phyloP scores from a whole-genome alignment of 2,329 filamentous ascomycete genomes.

The Epichloe coenophiala region DNA sequence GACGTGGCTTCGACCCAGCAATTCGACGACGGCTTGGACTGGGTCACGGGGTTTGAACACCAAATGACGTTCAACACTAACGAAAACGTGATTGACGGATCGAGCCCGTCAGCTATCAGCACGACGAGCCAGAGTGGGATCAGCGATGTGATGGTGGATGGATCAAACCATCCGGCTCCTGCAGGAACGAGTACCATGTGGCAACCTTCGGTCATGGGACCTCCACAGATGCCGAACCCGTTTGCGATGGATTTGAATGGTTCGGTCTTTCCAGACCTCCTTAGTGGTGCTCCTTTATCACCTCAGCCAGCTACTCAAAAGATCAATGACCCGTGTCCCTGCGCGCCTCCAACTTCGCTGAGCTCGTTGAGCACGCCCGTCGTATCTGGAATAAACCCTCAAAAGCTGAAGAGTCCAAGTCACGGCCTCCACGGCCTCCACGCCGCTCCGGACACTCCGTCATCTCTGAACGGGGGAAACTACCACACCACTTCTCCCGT shows the following conservation, averaged over 20 bases:
- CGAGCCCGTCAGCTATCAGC: constrained; percentile 91
- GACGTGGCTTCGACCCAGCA: constrained; percentile 44
- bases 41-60: constrained; percentile 68
- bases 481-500: constrained; percentile 43
- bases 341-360: constrained; percentile 63
- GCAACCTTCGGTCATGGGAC: constrained; percentile 55
- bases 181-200: constrained; percentile 48
- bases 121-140: constrained; percentile 84
- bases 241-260: constrained; percentile 65
- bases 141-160: constrained; percentile 85
- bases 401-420: constrained; percentile 52
- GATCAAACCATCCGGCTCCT: constrained; percentile 49
- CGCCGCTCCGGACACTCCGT: constrained; percentile 56
- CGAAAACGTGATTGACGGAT: constrained; percentile 78
- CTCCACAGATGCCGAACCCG: constrained; percentile 52
- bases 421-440: constrained; percentile 53
- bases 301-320: constrained; percentile 62
- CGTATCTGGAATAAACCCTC: constrained; percentile 49
- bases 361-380: constrained; percentile 59
- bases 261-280: constrained; percentile 64
- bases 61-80: constrained; percentile 58
- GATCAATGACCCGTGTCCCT: constrained; percentile 62
- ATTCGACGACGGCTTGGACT: constrained; percentile 72
- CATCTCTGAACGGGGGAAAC: constrained; percentile 54
- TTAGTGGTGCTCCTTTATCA: constrained; percentile 59